A percentile compares a stretch with the other conserved stretches of the same genome.
These are phyloP conservation scores for Calocybe gambosa DNA, from an alignment of 1,284 basidiomycete genomes.

Conservation along the genomic window DNA sequence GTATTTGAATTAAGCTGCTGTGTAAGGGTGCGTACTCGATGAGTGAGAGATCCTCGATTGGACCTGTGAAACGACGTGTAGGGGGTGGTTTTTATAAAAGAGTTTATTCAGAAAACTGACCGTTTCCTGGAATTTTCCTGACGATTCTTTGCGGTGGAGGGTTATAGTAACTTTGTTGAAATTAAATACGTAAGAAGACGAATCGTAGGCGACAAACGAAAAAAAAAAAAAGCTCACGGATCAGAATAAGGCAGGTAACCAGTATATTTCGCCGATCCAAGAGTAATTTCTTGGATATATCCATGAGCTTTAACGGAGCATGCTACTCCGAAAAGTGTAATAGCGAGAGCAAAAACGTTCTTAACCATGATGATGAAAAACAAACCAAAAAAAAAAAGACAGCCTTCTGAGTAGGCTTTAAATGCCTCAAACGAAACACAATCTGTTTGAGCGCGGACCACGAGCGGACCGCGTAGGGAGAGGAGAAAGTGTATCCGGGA, in stretches of 20 bases:
- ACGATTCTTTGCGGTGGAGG: conserved; percentile 21
- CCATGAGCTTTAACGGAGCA: conserved; percentile 18
- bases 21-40: conserved; percentile 26
- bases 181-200: not conserved
- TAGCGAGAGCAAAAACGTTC: conserved; percentile 8
- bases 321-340: conserved; percentile 17
- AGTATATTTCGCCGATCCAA: conserved; percentile 25
- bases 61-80: conserved; percentile 17
- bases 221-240: conserved; percentile 6
- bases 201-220: not conserved
- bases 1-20: no score
- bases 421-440: not conserved
- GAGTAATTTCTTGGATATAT: conserved; percentile 28
- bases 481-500: not conserved
- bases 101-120: not conserved
- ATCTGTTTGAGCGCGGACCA: not conserved
- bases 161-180: conserved; percentile 20
- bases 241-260: conserved; percentile 26
- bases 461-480: not conserved
- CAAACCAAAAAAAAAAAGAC: not conserved
- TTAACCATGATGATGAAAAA: conserved; percentile 2
- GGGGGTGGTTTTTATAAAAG: not conserved
- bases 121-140: conserved; percentile 25
- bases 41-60: conserved; percentile 29
- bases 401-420: not conserved